phyloP scores from a whole-genome alignment of 495 filamentous ascomycete species.

The Penicillium cinerascens region DNA sequence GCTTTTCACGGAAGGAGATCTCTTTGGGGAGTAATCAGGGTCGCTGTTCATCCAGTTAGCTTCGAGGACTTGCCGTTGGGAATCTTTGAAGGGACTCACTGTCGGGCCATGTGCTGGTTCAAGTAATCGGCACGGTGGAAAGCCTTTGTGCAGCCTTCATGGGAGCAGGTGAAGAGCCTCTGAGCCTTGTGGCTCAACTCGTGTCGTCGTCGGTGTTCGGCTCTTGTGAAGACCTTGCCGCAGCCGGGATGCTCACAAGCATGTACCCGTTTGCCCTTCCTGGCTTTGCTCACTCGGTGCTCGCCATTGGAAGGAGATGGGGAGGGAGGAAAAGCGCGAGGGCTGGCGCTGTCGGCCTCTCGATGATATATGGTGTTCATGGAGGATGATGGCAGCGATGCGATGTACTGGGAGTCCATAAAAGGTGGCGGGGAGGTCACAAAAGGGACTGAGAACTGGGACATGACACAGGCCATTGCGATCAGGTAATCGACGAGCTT shows the following conservation, averaged over 20 bases:
- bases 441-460: background rate
- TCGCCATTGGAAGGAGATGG: constrained; percentile 60
- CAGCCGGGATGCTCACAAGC: constrained; percentile 59
- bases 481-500: background rate
- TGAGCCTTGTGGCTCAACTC: constrained; percentile 15
- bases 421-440: background rate
- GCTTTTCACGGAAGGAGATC: background rate
- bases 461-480: background rate
- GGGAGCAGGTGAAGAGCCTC: constrained; percentile 10
- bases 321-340: constrained; percentile 10
- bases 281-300: constrained; percentile 72
- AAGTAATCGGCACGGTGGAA: constrained; percentile 23
- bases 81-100: constrained; percentile 4
- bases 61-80: background rate
- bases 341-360: background rate
- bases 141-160: constrained; percentile 13
- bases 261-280: constrained; percentile 79
- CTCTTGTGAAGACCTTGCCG: constrained; percentile 73
- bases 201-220: constrained; percentile 57
- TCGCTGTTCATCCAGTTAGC: background rate
- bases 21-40: background rate
- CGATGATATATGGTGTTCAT: background rate
- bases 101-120: constrained; percentile 11
- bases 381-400: background rate
- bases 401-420: background rate